phyloP scores from a whole-genome alignment of 345 rosid species.

The Lepidium africanum region DNA sequence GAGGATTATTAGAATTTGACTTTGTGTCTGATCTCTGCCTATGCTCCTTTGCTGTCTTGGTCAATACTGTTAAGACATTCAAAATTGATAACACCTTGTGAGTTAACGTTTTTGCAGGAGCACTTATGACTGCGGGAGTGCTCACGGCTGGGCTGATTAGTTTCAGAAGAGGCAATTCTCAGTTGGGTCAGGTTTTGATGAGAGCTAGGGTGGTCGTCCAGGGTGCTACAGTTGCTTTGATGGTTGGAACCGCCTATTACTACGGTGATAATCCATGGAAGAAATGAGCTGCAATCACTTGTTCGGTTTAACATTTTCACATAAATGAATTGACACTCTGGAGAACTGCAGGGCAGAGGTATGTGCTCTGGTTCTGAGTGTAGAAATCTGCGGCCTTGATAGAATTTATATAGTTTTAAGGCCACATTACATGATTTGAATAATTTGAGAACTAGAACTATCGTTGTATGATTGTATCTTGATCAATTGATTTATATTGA shows the following conservation, averaged over 20 bases:
- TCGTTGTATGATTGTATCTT: background rate
- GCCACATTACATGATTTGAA: conserved; percentile 18
- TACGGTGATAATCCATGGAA: conserved; percentile 90
- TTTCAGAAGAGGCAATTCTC: conserved; percentile 69
- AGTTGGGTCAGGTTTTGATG: conserved; percentile 67
- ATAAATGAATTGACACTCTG: background rate
- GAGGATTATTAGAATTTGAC: background rate
- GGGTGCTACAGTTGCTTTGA: conserved; percentile 78
- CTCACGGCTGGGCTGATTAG: conserved; percentile 93
- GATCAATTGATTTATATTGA: conserved; percentile 19
- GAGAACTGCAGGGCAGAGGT: background rate
- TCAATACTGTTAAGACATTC: background rate
- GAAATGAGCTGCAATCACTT: conserved; percentile 13
- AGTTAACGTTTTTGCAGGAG: conserved; percentile 43
- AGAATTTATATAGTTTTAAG: conserved; percentile 3
- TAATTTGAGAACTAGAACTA: background rate
- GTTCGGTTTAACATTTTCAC: background rate
- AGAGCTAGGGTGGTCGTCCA: conserved; percentile 79
- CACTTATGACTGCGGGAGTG: conserved; percentile 89
- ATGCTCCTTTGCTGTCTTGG: background rate
- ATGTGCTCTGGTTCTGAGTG: conserved; percentile 8
- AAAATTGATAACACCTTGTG: background rate
- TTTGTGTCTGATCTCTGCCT: background rate
- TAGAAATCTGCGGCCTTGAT: background rate
- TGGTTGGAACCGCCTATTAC: conserved; percentile 88